Evolutionary conservation across 352 stramenopile species (phyloP).

Genomic region (Globisporangium abappressorium): DNA sequence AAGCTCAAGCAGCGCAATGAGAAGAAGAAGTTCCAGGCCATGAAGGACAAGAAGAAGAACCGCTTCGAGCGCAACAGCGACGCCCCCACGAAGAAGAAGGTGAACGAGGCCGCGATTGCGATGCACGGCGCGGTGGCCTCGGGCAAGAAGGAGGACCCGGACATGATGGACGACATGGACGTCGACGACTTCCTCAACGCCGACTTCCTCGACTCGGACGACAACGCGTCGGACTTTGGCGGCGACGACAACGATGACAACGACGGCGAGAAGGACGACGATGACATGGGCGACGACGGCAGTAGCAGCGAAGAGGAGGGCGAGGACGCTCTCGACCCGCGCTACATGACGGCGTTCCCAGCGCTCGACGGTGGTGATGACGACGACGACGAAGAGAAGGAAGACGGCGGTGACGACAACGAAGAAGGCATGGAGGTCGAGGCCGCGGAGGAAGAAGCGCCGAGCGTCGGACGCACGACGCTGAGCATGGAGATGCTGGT

Average conservation of each 20-base stretch:
- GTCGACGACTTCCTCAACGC: conserved; percentile 85
- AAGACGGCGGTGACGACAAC: conserved; percentile 8
- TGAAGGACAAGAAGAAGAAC: conserved; percentile 78
- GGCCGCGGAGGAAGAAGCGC: conserved; percentile 24
- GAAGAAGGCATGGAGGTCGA: conserved; percentile 9
- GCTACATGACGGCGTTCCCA: conserved; percentile 60
- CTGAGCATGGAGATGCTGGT: conserved; percentile 76
- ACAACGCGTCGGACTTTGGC: conserved; percentile 21
- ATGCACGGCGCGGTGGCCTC: neutral
- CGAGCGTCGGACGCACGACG: conserved; percentile 42
- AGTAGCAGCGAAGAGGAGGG: conserved; percentile 84
- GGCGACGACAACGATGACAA: conserved; percentile 19
- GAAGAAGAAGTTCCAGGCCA: conserved; percentile 76
- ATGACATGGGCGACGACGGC: conserved; percentile 41
- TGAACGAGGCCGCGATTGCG: conserved; percentile 22
- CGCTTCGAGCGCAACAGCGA: conserved; percentile 66
- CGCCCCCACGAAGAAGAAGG: conserved; percentile 45
- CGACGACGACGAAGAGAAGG: conserved; percentile 14
- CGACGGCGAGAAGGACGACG: conserved; percentile 35
- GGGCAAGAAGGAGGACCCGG: conserved; percentile 52
- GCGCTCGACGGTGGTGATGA: conserved; percentile 28
- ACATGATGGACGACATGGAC: conserved; percentile 89
- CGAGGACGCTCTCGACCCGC: conserved; percentile 73
- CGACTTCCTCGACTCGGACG: conserved; percentile 78
- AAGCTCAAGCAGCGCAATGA: conserved; percentile 87